A percentile compares a stretch with the other conserved stretches of the same genome.
Evolutionary conservation across 2,329 filamentous ascomycete genomes (phyloP).

Genomic region (Aureobasidium sp.): DNA sequence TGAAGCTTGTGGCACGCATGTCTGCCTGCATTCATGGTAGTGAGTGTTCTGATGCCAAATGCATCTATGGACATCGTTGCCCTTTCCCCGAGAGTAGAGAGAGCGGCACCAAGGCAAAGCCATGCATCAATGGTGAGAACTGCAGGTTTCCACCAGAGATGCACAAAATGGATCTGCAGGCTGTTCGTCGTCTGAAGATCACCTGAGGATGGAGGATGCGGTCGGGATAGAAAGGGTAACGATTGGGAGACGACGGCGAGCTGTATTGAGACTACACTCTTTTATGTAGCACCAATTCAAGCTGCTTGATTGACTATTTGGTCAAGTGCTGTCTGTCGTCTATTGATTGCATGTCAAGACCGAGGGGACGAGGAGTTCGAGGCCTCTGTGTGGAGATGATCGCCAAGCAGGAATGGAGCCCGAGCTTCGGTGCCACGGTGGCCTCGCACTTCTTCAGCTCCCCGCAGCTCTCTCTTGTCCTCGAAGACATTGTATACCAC

Average conservation of each 20-base stretch:
- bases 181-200: conserved; percentile 45
- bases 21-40: conserved; percentile 54
- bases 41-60: conserved; percentile 52
- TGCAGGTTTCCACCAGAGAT: conserved; percentile 53
- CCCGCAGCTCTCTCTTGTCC: background rate
- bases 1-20: conserved; percentile 55
- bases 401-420: conserved; percentile 6
- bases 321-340: background rate
- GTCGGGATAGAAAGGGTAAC: background rate
- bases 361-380: background rate
- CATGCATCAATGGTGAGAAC: conserved; percentile 50
- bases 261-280: background rate
- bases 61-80: conserved; percentile 59
- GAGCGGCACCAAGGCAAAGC: conserved; percentile 42
- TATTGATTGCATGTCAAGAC: background rate
- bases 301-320: background rate
- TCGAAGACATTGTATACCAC: conserved; percentile 3
- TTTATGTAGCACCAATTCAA: background rate
- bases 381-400: background rate
- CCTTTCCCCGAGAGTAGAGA: conserved; percentile 40
- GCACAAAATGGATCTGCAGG: conserved; percentile 51
- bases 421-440: background rate
- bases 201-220: background rate
- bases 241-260: background rate
- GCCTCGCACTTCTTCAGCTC: background rate